Conservation (phyloP, 1,284 basidiomycete species). For the Ceratobasidium sp. region DNA sequence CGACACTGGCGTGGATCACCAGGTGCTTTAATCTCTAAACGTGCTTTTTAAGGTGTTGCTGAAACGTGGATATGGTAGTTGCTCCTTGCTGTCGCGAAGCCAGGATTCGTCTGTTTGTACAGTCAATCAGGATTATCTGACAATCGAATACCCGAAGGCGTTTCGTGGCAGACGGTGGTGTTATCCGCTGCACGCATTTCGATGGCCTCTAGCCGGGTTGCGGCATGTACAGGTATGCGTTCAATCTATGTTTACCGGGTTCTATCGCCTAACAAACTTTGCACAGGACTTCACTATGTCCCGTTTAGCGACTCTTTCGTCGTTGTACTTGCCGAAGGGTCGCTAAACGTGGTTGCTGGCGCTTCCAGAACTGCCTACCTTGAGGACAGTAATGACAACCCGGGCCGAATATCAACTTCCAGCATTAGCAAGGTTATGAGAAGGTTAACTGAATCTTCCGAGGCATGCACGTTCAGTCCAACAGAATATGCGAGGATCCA, state of each 20-base stretch:
- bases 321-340: slow-evolving; percentile 74
- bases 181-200: slow-evolving; percentile 52
- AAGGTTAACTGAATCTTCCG: slow-evolving; percentile 9
- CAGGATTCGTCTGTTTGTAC: slow-evolving; percentile 31
- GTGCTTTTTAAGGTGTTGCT: slow-evolving; percentile 63
- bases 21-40: slow-evolving; percentile 62
- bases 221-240: slow-evolving; percentile 63
- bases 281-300: slow-evolving; percentile 70
- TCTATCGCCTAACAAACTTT: slow-evolving; percentile 51
- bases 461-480: slow-evolving; percentile 7
- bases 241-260: slow-evolving; percentile 69
- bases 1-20: slow-evolving; percentile 56
- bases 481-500: slow-evolving; percentile 38
- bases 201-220: slow-evolving; percentile 62
- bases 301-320: slow-evolving; percentile 65
- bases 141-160: slow-evolving; percentile 1
- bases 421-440: slow-evolving; percentile 16
- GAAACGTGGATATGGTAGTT: slow-evolving; percentile 43
- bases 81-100: slow-evolving; percentile 36
- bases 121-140: slow-evolving; percentile 1
- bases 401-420: background rate
- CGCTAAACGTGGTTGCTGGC: slow-evolving; percentile 69
- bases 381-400: background rate
- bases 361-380: slow-evolving; percentile 57
- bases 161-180: slow-evolving; percentile 5